Conservation (phyloP, 352 stramenopile species). For the Phytophthora constricta region DNA sequence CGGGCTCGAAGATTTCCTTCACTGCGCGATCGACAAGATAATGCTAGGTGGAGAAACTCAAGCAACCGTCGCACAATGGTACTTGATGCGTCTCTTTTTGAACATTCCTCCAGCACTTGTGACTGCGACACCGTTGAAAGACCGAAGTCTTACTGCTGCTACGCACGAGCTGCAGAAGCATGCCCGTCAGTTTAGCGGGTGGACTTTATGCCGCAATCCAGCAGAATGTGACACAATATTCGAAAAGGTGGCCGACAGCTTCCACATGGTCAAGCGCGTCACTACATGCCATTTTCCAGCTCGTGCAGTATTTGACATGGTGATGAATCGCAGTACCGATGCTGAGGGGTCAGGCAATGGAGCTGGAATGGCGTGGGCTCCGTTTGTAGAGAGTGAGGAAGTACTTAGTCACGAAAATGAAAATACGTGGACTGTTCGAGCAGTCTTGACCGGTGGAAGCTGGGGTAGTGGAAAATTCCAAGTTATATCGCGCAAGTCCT, state of each 20-base stretch:
- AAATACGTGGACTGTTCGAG: slow-evolving; percentile 62
- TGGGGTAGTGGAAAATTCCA: slow-evolving; percentile 51
- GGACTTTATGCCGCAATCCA: slow-evolving; percentile 41
- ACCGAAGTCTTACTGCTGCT: slow-evolving; percentile 55
- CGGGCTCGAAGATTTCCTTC: slow-evolving; percentile 74
- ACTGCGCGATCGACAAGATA: slow-evolving; percentile 64
- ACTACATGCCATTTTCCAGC: slow-evolving; percentile 67
- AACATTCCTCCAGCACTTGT: slow-evolving; percentile 49
- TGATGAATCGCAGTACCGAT: slow-evolving; percentile 50
- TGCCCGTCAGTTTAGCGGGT: slow-evolving; percentile 42
- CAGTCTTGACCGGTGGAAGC: slow-evolving; percentile 54
- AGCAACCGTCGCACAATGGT: slow-evolving; percentile 68
- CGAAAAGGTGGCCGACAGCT: slow-evolving; percentile 64
- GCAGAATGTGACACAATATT: slow-evolving; percentile 60
- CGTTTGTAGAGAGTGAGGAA: slow-evolving; percentile 57
- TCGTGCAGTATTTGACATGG: slow-evolving; percentile 75
- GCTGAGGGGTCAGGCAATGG: slow-evolving; percentile 17
- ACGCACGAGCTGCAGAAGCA: slow-evolving; percentile 65
- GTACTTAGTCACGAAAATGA: slow-evolving; percentile 54
- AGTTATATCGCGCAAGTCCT: slow-evolving; percentile 72
- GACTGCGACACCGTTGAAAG: slow-evolving; percentile 49
- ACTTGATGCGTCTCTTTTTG: slow-evolving; percentile 70
- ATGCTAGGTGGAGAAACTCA: slow-evolving; percentile 50
- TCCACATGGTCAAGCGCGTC: slow-evolving; percentile 73
- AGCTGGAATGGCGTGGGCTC: slow-evolving; percentile 38